A percentile compares a stretch with the other conserved stretches of the same genome.
These are phyloP conservation scores for Lichtheimia ornata DNA, from an alignment of 371 early-diverging fungal genomes.

Conservation along the genomic window DNA sequence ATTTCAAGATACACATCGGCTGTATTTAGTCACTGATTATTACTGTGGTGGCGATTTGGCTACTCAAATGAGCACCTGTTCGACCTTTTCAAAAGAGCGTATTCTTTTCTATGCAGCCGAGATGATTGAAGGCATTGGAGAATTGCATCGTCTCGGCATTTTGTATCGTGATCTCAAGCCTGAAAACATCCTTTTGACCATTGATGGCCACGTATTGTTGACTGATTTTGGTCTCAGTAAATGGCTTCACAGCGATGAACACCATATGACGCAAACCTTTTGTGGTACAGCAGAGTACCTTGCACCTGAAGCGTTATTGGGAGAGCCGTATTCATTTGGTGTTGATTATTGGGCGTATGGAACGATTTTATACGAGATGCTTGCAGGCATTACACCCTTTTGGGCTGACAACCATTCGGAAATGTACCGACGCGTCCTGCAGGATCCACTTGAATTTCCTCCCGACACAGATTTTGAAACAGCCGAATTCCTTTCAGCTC, in stretches of 20 bases:
- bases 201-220: constrained; percentile 82
- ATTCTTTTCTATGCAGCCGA: constrained; percentile 85
- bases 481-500: constrained; percentile 58
- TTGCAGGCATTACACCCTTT: constrained; percentile 80
- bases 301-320: constrained; percentile 89
- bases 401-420: constrained; percentile 81
- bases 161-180: constrained; percentile 92
- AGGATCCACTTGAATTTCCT: constrained; percentile 78
- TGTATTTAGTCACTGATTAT: constrained; percentile 98
- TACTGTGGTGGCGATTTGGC: constrained; percentile 86
- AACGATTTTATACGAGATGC: constrained; percentile 87
- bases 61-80: constrained; percentile 51
- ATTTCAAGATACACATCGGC: constrained; percentile 88
- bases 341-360: constrained; percentile 99
- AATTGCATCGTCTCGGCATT: constrained; percentile 84
- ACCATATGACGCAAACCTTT: constrained; percentile 82
- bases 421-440: constrained; percentile 83
- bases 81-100: constrained; percentile 44
- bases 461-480: constrained; percentile 64
- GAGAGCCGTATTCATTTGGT: constrained; percentile 80
- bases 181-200: constrained; percentile 85
- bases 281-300: constrained; percentile 95
- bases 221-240: constrained; percentile 94
- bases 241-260: constrained; percentile 30
- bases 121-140: constrained; percentile 83